phyloP scores from a whole-genome alignment of 2,329 filamentous ascomycete species.

The Neocucurbitaria cava region DNA sequence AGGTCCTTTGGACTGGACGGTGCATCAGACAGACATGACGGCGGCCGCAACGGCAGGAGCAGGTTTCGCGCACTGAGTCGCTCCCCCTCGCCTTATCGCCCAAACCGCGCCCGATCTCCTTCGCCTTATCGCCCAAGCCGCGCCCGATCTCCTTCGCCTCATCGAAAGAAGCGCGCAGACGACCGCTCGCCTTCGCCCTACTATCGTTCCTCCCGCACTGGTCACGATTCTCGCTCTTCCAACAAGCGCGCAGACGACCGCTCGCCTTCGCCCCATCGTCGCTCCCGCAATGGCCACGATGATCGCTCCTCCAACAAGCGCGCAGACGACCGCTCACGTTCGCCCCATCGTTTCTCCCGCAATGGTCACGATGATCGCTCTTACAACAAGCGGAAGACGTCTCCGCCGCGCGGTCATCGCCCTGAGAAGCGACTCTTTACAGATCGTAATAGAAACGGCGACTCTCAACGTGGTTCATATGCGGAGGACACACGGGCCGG shows the following conservation, averaged over 20 bases:
- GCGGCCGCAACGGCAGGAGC: background rate
- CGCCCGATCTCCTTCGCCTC: conserved; percentile 36
- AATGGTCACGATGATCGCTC: too few relatives aligned
- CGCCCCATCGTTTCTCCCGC: too few relatives aligned
- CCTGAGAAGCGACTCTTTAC: conserved; percentile 65
- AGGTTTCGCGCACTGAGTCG: conserved; percentile 34
- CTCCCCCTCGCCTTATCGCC: conserved; percentile 42
- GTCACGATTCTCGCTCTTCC: conserved; percentile 36
- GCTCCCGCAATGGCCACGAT: conserved; percentile 29
- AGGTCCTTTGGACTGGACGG: conserved; percentile 41
- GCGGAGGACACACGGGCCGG: conserved; percentile 60
- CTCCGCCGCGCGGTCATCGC: conserved; percentile 32
- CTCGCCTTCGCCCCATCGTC: conserved; percentile 39
- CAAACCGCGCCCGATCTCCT: conserved; percentile 31
- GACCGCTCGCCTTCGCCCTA: conserved; percentile 41
- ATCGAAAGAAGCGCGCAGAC: conserved; percentile 27
- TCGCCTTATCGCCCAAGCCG: conserved; percentile 38
- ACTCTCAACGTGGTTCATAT: conserved; percentile 67
- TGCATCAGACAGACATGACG: conserved; percentile 32
- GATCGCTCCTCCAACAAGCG: conserved; percentile 35
- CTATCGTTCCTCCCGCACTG: conserved; percentile 26
- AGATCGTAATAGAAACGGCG: conserved; percentile 54
- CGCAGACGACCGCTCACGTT: conserved; percentile 31
- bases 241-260: conserved; percentile 27
- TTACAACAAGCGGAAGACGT: conserved; percentile 54